phyloP scores from a whole-genome alignment of 805 yeast species.

The Ogataea polymorpha region DNA sequence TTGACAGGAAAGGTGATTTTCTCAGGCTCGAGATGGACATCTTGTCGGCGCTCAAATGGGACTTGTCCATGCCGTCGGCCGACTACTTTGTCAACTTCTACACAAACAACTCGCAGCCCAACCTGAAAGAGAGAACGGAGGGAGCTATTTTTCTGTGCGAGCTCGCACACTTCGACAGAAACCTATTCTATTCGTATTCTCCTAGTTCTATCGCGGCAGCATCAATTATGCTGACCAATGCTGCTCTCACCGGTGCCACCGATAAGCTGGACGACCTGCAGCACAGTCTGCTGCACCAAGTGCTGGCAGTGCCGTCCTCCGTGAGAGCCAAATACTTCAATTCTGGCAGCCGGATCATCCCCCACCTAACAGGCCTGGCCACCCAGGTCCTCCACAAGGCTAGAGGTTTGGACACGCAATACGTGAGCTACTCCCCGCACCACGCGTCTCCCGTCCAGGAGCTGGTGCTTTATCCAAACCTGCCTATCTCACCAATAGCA shows the following conservation, averaged over 20 bases:
- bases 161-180: conserved; percentile 59
- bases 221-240: conserved; percentile 44
- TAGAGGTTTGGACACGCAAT: conserved; percentile 18
- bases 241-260: conserved; percentile 38
- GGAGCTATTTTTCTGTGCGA: conserved; percentile 65
- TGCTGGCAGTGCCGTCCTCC: conserved; percentile 25
- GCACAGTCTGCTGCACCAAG: conserved; percentile 23
- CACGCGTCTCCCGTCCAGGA: conserved; percentile 21
- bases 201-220: conserved; percentile 49
- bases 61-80: conserved; percentile 56
- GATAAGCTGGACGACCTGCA: conserved; percentile 32
- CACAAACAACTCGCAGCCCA: conserved; percentile 33
- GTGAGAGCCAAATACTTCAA: conserved; percentile 25
- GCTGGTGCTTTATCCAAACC: conserved; percentile 18
- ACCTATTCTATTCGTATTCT: conserved; percentile 49
- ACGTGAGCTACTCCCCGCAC: conserved; percentile 10
- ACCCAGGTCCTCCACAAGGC: conserved; percentile 24
- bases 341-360: conserved; percentile 20
- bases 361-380: conserved; percentile 28
- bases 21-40: conserved; percentile 69
- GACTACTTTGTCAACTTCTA: conserved; percentile 62
- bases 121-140: conserved; percentile 46
- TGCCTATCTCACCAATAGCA: conserved; percentile 31
- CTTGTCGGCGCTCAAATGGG: conserved; percentile 62
- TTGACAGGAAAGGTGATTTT: conserved; percentile 31